Conservation (phyloP, 306 rosid species). For the Prunus dulcis region DNA sequence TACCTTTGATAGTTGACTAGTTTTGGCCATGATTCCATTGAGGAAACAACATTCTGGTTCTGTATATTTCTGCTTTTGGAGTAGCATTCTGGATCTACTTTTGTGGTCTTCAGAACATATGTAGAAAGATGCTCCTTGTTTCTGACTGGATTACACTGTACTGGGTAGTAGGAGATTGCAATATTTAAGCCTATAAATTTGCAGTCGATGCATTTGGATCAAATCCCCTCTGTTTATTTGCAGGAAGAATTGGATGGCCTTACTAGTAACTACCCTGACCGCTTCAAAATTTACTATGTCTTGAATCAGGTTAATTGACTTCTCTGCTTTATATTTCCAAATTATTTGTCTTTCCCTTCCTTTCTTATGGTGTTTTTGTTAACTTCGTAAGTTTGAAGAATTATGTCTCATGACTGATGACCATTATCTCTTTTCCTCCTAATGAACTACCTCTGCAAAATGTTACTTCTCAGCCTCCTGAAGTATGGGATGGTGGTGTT, state of each 20-base stretch:
- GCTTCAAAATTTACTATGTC: constrained; percentile 69
- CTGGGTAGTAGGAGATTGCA: not conserved
- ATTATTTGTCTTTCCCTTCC: not conserved
- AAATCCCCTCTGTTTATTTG: constrained; percentile 3
- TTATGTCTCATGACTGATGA: constrained; percentile 7
- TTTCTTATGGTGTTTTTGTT: not conserved
- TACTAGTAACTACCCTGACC: constrained; percentile 60
- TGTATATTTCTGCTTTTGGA: not conserved
- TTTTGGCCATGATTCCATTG: not conserved
- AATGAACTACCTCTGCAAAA: constrained; percentile 9
- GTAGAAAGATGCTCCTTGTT: not conserved
- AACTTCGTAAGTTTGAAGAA: not conserved
- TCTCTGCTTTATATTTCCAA: constrained; percentile 14
- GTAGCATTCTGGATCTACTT: not conserved
- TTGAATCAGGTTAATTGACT: constrained; percentile 69
- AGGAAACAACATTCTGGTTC: not conserved
- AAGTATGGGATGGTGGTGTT: constrained; percentile 84
- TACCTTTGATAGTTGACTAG: not conserved
- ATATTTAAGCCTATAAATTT: not conserved
- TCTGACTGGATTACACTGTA: not conserved
- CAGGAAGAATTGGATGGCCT: constrained; percentile 91
- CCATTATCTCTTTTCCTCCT: not conserved
- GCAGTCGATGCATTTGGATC: constrained; percentile 1
- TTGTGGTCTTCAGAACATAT: not conserved
- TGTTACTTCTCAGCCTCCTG: constrained; percentile 72